Conservation (phyloP, 495 filamentous ascomycete species). For the Sporormia fimetaria region DNA sequence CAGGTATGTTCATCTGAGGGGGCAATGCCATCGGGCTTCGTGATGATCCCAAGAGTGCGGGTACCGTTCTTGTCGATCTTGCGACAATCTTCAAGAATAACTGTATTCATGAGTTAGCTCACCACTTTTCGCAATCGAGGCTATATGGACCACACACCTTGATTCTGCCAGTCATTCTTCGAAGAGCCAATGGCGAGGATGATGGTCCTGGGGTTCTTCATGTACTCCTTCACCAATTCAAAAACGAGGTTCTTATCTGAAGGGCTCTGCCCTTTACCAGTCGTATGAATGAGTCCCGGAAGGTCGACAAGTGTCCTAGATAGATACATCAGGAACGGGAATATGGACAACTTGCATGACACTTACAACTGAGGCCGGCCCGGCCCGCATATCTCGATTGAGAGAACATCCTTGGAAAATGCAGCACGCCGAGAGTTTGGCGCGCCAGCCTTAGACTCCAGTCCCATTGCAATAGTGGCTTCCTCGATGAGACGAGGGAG, state of each 20-base stretch:
- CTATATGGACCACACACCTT: background rate
- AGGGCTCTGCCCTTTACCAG: slow-evolving; percentile 35
- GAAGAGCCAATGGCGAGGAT: slow-evolving; percentile 48
- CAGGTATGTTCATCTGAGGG: slow-evolving; percentile 42
- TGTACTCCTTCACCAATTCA: slow-evolving; percentile 47
- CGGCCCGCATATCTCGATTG: slow-evolving; percentile 51
- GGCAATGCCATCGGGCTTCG: slow-evolving; percentile 42
- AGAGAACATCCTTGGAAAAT: slow-evolving; percentile 52
- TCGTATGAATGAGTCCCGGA: slow-evolving; percentile 46
- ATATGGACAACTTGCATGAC: background rate
- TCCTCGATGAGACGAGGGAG: slow-evolving; percentile 29
- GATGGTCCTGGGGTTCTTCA: slow-evolving; percentile 44
- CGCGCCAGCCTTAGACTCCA: slow-evolving; percentile 7
- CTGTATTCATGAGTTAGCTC: slow-evolving; percentile 43
- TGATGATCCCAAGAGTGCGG: slow-evolving; percentile 50
- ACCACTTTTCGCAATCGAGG: slow-evolving; percentile 24
- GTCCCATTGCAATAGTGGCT: slow-evolving; percentile 28
- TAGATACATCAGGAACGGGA: background rate
- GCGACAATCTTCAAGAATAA: slow-evolving; percentile 36
- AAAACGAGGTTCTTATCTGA: slow-evolving; percentile 39
- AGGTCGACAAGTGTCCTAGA: slow-evolving; percentile 49
- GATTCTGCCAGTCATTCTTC: slow-evolving; percentile 24
- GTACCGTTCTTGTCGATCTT: slow-evolving; percentile 36
- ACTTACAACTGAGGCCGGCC: slow-evolving; percentile 42
- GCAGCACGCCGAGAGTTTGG: too few species aligned